These are phyloP conservation scores for Trichothecium roseum DNA, from an alignment of 2,329 filamentous ascomycete genomes.

Conservation along the genomic window DNA sequence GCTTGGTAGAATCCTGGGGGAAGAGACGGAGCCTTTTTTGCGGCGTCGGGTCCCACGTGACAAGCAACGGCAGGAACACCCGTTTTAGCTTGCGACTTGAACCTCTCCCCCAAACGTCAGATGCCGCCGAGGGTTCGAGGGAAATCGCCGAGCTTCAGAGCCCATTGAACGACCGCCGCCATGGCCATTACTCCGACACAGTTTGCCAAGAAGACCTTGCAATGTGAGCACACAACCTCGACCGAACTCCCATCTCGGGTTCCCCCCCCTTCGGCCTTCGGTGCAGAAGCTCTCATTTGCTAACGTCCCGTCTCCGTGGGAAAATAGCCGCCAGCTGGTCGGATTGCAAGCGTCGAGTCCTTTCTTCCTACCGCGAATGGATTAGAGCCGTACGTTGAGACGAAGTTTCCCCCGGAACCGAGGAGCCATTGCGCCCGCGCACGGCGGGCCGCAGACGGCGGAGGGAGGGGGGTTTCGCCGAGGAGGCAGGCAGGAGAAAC, in stretches of 20 bases:
- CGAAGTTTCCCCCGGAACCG: too few species aligned
- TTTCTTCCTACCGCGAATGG: conserved; percentile 91
- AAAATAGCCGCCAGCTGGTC: conserved; percentile 71
- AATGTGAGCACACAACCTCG: conserved; percentile 46
- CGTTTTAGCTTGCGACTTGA: conserved; percentile 16
- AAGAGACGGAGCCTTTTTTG: too few species aligned
- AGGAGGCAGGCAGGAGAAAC: too few species aligned
- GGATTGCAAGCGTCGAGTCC: conserved; percentile 79
- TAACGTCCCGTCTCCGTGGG: too few species aligned
- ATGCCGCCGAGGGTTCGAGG: neutral
- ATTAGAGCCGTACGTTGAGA: conserved; percentile 85
- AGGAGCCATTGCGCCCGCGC: too few species aligned
- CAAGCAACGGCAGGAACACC: neutral
- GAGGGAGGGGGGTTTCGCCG: neutral
- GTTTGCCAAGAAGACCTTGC: conserved; percentile 70
- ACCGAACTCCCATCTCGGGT: too few species aligned
- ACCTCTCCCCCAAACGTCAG: conserved; percentile 9
- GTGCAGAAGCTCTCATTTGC: too few species aligned
- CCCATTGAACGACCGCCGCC: conserved; percentile 30
- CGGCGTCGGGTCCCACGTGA: conserved; percentile 15
- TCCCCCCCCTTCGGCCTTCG: too few species aligned
- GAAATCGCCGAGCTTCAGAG: neutral
- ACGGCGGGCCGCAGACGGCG: too few species aligned
- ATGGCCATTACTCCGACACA: conserved; percentile 92
- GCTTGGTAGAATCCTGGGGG: neutral